Percentiles rank a stretch among this genome's conserved stretches.
These are phyloP conservation scores for Pseudoneurospora amorphoporcata DNA, from an alignment of 495 filamentous ascomycete genomes.

Conservation along the genomic window DNA sequence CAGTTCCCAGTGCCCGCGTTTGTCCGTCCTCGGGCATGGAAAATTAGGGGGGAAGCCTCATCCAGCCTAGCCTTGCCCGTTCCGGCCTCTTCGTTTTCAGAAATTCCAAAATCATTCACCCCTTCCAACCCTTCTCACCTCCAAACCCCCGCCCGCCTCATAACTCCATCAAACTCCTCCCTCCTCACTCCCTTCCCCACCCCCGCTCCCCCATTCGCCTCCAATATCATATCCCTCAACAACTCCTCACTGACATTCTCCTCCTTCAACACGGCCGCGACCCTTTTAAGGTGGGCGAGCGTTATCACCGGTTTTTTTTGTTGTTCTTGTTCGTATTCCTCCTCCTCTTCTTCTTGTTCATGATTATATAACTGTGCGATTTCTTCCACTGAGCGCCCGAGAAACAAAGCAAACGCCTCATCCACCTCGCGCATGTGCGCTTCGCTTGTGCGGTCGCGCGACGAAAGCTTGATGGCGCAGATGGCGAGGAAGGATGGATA, in stretches of 20 bases:
- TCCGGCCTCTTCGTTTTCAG: neutral
- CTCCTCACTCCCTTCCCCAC: constrained; percentile 60
- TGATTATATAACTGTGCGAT: neutral
- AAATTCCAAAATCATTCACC: neutral
- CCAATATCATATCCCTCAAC: constrained; percentile 83
- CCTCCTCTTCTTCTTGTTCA: neutral
- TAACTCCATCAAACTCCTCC: constrained; percentile 76
- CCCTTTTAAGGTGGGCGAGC: constrained; percentile 59
- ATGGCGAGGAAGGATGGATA: constrained; percentile 74
- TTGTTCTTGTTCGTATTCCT: constrained; percentile 10
- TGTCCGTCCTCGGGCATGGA: neutral
- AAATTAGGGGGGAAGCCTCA: neutral
- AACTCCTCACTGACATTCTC: constrained; percentile 72
- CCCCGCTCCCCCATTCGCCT: constrained; percentile 75
- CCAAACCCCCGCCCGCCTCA: constrained; percentile 76
- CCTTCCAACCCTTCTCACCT: constrained; percentile 26
- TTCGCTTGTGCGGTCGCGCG: constrained; percentile 42
- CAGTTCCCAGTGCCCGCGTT: neutral
- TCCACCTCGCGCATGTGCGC: constrained; percentile 56
- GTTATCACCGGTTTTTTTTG: constrained; percentile 47
- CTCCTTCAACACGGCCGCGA: constrained; percentile 74
- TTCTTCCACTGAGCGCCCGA: constrained; percentile 6
- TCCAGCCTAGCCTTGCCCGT: neutral
- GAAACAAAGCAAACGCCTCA: constrained; percentile 70
- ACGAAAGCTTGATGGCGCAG: constrained; percentile 70